A percentile compares a stretch with the other conserved stretches of the same genome.
Conservation (phyloP, 768 basidiomycete species). For the Phallus indusiatus region DNA sequence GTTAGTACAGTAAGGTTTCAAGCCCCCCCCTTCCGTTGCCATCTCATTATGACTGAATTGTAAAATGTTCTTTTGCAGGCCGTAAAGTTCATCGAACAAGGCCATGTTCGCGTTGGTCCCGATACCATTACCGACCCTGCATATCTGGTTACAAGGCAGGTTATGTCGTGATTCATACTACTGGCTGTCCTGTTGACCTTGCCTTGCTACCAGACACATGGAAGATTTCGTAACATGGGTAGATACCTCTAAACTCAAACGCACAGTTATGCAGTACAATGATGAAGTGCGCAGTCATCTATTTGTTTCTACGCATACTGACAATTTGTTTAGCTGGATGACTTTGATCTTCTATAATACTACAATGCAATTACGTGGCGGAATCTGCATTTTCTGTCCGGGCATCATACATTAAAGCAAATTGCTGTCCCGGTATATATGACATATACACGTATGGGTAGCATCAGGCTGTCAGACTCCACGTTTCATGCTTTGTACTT, state of each 20-base stretch:
- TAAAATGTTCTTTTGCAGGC: constrained; percentile 44
- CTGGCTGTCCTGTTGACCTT: background rate
- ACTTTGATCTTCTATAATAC: constrained; percentile 74
- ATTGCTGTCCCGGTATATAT: background rate
- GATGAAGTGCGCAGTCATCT: constrained; percentile 59
- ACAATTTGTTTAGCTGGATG: constrained; percentile 60
- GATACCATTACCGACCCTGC: constrained; percentile 95
- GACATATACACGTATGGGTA: background rate
- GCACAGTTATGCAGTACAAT: constrained; percentile 93
- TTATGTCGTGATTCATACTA: constrained; percentile 6
- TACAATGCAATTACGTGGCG: background rate
- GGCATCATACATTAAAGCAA: background rate
- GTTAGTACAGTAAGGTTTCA: constrained; percentile 72
- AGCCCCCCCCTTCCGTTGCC: background rate
- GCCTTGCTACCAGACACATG: constrained; percentile 58
- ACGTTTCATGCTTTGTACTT: no score
- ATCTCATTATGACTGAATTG: constrained; percentile 8
- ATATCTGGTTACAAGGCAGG: constrained; percentile 81
- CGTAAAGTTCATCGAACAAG: constrained; percentile 95
- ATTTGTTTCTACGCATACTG: constrained; percentile 12
- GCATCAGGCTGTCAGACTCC: background rate
- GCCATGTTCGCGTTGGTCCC: constrained; percentile 94
- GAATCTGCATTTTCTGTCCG: background rate
- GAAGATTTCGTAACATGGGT: constrained; percentile 99
- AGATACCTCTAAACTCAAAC: constrained; percentile 92